Base-by-base conservation (phyloP, 371 early-diverging fungal genomes). In the Rhizopus sp. region DNA sequence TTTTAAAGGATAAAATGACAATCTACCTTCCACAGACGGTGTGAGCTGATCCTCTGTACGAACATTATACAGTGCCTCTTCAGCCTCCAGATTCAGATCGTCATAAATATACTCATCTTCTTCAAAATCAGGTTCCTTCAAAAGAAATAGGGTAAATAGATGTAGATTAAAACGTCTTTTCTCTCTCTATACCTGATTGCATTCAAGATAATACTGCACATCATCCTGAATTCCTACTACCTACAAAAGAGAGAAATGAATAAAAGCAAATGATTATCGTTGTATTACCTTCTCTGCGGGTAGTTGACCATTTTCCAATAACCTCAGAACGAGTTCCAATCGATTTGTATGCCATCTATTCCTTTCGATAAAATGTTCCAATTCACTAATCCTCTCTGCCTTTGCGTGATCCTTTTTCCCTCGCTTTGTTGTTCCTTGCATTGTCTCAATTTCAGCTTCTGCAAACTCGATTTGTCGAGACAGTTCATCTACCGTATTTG, bases 21-120 rank as follows among this genome's bases (percentile, higher is more conserved):
- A 34, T 15, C 6, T 50, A 64, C 55, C 65, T 60, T 66, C 66
- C 29, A 29, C 29, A 29, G 46, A 17, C 12, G 34, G 9, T 13
- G 13, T 32, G 15, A 13, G 17, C 38, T 57, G 61, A 9, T 86
- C 87, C n/a, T 86, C 86, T 34, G 73, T 75, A 15, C 74, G 75
- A 15, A 89, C 75, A 32, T 82, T 82, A 70, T 80, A 90, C 33
- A 88, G 75, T 61, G 91, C 93, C 40, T 94, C 92, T 50, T 90
- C 95, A 53, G 95, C 95, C 56, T 92, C 93, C 45, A 98, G 79
- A 67, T 92, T 88, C 63, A 98, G 70, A 45, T 94, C 94, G 53
- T 97, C 95, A 73, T 98, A 98, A n/a, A 98, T 86, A 49, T 75
- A 82, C 61, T 95, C 96, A 62, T 96, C 90, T 66, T 97, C 97